These are phyloP conservation scores for Picochlorum sp. DNA, from an alignment of 139 green algal species.

Conservation along the genomic window DNA sequence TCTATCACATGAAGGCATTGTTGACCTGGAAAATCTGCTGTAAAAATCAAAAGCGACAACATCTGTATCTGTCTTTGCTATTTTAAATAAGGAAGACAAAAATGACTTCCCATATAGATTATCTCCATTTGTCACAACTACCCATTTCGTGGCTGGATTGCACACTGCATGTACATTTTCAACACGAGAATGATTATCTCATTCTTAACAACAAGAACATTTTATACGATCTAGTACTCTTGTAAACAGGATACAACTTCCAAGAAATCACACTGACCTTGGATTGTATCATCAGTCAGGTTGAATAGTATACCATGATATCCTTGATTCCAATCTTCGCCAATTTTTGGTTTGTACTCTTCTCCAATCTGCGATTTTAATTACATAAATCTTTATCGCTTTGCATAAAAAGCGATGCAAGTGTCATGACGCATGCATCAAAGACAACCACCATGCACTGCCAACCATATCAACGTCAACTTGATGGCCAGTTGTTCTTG, in stretches of 20 bases:
- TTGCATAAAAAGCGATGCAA: too few relatives aligned
- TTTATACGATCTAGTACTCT: too few relatives aligned
- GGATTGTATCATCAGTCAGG: constrained; percentile 63
- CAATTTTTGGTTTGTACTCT: constrained; percentile 40
- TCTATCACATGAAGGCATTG: constrained; percentile 50
- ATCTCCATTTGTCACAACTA: constrained; percentile 75
- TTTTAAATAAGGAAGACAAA: constrained; percentile 15
- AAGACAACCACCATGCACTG: not conserved
- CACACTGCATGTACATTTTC: too few relatives aligned
- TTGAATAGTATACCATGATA: constrained; percentile 77
- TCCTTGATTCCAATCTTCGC: constrained; percentile 34
- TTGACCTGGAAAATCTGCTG: constrained; percentile 62
- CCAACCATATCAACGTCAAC: not conserved
- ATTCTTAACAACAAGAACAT: too few relatives aligned
- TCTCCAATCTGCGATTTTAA: constrained; percentile 35
- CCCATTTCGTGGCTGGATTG: constrained; percentile 41
- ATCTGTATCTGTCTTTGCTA: constrained; percentile 19
- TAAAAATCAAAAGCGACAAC: constrained; percentile 73
- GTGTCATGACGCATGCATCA: too few relatives aligned
- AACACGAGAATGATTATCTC: too few relatives aligned
- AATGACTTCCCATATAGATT: constrained; percentile 60
- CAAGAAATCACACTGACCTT: too few relatives aligned
- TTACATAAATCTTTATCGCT: too few relatives aligned
- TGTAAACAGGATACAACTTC: too few relatives aligned
- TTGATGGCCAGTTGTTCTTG: not conserved